These are phyloP conservation scores for Cladophialophora chaetospira DNA, from an alignment of 2,329 filamentous ascomycete species.

Conservation along the genomic window DNA sequence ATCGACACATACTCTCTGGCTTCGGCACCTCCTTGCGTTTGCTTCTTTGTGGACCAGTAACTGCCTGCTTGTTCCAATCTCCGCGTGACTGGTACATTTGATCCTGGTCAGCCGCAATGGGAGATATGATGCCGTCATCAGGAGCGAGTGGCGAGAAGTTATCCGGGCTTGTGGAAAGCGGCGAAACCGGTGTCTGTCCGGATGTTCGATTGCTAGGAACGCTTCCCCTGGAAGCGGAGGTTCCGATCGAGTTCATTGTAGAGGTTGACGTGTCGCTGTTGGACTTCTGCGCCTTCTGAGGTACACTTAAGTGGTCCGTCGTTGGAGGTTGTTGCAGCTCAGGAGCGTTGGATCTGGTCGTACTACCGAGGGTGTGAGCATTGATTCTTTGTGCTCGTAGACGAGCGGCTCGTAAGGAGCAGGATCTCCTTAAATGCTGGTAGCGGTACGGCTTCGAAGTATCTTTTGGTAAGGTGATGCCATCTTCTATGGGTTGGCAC, in stretches of 20 bases:
- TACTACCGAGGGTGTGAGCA: background rate
- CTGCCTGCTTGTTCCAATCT: constrained; percentile 5
- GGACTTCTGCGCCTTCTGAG: background rate
- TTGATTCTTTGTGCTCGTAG: constrained; percentile 46
- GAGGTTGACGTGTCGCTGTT: background rate
- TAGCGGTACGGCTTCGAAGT: constrained; percentile 39
- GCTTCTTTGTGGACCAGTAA: background rate
- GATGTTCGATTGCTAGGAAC: background rate
- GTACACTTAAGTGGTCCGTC: background rate
- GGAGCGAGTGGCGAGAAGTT: constrained; percentile 4
- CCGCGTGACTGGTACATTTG: background rate
- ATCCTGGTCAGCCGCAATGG: background rate
- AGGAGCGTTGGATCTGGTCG: background rate
- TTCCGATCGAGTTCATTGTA: background rate
- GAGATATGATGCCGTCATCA: constrained; percentile 10
- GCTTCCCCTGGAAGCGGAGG: background rate
- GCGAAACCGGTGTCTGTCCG: constrained; percentile 1
- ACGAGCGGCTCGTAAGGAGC: constrained; percentile 47
- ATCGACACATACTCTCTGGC: background rate
- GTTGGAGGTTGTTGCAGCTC: background rate
- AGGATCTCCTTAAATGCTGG: constrained; percentile 42
- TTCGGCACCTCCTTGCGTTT: background rate
- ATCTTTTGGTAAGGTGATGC: constrained; percentile 44
- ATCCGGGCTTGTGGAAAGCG: background rate
- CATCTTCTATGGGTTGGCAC: constrained; percentile 44